phyloP scores from a whole-genome alignment of 257 asterid genomes.

The Penstemon newberryi region DNA sequence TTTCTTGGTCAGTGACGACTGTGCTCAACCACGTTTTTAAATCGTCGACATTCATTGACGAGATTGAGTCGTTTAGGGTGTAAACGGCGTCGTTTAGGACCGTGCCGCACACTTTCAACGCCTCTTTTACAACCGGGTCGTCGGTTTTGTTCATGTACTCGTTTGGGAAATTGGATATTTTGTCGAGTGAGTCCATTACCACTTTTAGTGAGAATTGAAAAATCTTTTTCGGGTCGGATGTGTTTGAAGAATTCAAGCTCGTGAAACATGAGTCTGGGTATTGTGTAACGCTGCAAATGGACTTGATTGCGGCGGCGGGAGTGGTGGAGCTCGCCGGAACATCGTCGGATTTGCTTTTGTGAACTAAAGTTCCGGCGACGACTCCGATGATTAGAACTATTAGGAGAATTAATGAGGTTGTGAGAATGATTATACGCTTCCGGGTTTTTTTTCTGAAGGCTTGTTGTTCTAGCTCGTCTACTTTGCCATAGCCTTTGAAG shows the following conservation, averaged over 20 bases:
- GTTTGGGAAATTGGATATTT: slow-evolving; percentile 37
- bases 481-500: slow-evolving; percentile 84
- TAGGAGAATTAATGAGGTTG: slow-evolving; percentile 44
- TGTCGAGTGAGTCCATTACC: slow-evolving; percentile 39
- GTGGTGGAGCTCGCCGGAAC: slow-evolving; percentile 28
- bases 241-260: slow-evolving; percentile 41
- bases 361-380: slow-evolving; percentile 58
- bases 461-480: slow-evolving; percentile 55
- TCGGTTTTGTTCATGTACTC: slow-evolving; percentile 34
- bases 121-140: slow-evolving; percentile 41
- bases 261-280: slow-evolving; percentile 51
- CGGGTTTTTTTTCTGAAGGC: slow-evolving; percentile 65
- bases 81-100: slow-evolving; percentile 67
- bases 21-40: slow-evolving; percentile 78
- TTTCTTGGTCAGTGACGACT: slow-evolving; percentile 62
- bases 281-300: slow-evolving; percentile 62
- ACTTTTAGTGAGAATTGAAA: slow-evolving; percentile 52
- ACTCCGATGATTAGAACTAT: slow-evolving; percentile 44
- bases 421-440: slow-evolving; percentile 49
- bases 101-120: slow-evolving; percentile 49
- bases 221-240: slow-evolving; percentile 56
- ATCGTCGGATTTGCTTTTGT: slow-evolving; percentile 27
- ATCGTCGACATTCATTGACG: slow-evolving; percentile 32
- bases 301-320: slow-evolving; percentile 45
- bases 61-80: slow-evolving; percentile 50